Conservation (phyloP, 2,329 filamentous ascomycete genomes). For the Neophaeococcomyces mojaviensis region DNA sequence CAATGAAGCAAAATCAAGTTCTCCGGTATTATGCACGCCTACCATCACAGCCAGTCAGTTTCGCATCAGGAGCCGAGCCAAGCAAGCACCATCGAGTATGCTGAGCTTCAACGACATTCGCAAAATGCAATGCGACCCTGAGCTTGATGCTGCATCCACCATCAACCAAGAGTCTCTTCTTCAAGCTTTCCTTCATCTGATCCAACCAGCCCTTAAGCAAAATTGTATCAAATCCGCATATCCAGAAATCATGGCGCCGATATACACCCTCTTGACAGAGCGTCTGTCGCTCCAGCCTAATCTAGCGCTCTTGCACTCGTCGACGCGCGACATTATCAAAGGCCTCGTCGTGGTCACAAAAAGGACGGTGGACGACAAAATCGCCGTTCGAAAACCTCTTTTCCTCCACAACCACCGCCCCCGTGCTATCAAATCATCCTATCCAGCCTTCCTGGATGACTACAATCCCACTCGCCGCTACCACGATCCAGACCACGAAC, state of each 20-base stretch:
- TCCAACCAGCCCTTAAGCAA: conserved; percentile 60
- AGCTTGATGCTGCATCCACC: background rate
- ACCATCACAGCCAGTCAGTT: background rate
- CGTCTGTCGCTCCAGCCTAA: conserved; percentile 39
- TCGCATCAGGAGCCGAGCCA: conserved; percentile 39
- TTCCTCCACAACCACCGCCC: conserved; percentile 84
- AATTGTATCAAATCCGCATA: conserved; percentile 72
- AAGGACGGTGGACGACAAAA: conserved; percentile 37
- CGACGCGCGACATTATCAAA: conserved; percentile 24
- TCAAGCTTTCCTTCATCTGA: conserved; percentile 49
- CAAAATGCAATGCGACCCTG: background rate
- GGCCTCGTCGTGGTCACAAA: conserved; percentile 43
- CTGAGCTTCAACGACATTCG: conserved; percentile 53
- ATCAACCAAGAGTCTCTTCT: conserved; percentile 12
- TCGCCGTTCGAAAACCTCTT: conserved; percentile 63
- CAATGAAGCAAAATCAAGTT: background rate
- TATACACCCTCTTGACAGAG: conserved; percentile 51
- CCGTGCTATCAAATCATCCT: conserved; percentile 74
- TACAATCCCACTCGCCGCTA: conserved; percentile 85
- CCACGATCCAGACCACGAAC: conserved; percentile 91
- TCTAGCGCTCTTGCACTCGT: conserved; percentile 38
- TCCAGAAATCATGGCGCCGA: conserved; percentile 67
- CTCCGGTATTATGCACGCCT: background rate
- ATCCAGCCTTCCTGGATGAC: conserved; percentile 92
- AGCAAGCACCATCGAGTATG: conserved; percentile 39